Conservation (phyloP, 352 stramenopile species). For the Globisporangium emineosum region DNA sequence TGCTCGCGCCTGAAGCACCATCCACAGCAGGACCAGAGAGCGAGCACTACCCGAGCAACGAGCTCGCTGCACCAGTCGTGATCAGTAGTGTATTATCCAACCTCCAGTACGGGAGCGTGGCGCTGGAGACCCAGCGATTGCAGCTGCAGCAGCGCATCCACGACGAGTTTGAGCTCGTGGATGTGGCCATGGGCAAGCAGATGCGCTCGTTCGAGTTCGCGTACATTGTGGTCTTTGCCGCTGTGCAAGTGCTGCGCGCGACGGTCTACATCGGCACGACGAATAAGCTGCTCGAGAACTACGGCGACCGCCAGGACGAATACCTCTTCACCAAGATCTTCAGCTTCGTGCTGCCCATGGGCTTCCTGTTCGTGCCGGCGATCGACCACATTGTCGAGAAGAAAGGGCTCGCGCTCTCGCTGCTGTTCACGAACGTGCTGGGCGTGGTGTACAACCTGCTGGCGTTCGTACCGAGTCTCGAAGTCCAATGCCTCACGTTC, state of each 20-base stretch:
- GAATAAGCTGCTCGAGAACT: conserved; percentile 84
- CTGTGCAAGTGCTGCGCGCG: conserved; percentile 70
- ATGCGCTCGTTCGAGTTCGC: conserved; percentile 77
- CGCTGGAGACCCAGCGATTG: background rate
- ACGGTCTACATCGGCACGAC: conserved; percentile 85
- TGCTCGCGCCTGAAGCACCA: conserved; percentile 10
- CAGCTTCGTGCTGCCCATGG: conserved; percentile 77
- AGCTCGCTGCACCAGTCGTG: background rate
- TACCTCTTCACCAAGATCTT: conserved; percentile 87
- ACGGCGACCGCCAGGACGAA: conserved; percentile 56
- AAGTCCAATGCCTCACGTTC: conserved; percentile 68
- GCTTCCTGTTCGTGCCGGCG: conserved; percentile 80
- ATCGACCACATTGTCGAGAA: conserved; percentile 85
- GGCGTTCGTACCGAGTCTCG: conserved; percentile 58
- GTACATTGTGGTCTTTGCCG: conserved; percentile 70
- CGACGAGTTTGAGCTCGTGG: conserved; percentile 41
- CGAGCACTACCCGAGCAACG: conserved; percentile 24
- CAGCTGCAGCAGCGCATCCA: conserved; percentile 12
- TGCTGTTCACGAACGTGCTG: conserved; percentile 71
- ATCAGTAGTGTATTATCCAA: background rate
- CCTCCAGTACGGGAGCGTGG: conserved; percentile 5
- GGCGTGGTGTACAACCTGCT: conserved; percentile 75
- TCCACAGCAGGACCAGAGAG: conserved; percentile 1
- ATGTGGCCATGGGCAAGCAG: conserved; percentile 58
- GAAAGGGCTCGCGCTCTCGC: conserved; percentile 54